Percentiles rank a stretch among this genome's conserved stretches.
Conservation (phyloP, 176 grass and related monocot species). For the Oryza glaberrima region DNA sequence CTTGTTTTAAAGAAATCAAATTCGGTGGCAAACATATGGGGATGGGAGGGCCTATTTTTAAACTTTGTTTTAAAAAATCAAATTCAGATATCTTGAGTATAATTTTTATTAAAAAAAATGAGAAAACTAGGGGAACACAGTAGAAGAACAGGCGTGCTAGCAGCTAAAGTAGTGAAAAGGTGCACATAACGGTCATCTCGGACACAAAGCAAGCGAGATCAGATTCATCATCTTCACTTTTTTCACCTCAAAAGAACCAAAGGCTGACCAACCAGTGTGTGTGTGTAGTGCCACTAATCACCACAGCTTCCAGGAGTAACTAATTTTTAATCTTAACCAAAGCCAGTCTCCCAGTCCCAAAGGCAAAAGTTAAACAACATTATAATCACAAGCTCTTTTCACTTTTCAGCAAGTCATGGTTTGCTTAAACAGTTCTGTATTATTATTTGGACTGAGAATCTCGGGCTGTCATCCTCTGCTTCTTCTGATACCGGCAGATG, state of each 20-base stretch:
- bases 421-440: background rate
- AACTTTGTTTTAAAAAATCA: background rate
- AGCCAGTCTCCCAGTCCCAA: conserved; percentile 15
- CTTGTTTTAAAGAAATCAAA: background rate
- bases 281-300: conserved; percentile 1
- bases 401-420: background rate
- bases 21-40: too few species aligned
- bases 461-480: background rate
- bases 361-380: conserved; percentile 33
- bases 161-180: conserved; percentile 1
- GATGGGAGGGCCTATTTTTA: background rate
- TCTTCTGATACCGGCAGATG: conserved; percentile 35
- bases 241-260: conserved; percentile 56
- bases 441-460: conserved; percentile 9
- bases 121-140: background rate
- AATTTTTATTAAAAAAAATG: background rate
- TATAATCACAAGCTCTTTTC: conserved; percentile 19
- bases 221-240: conserved; percentile 10
- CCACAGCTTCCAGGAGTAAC: background rate
- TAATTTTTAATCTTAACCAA: conserved; percentile 19
- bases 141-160: conserved; percentile 12
- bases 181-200: conserved; percentile 44
- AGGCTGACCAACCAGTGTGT: conserved; percentile 23
- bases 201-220: background rate
- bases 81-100: background rate